A percentile compares a stretch with the other conserved stretches of the same genome.
phyloP scores from a whole-genome alignment of 768 basidiomycete genomes.

The Kwoniella bestiolae region DNA sequence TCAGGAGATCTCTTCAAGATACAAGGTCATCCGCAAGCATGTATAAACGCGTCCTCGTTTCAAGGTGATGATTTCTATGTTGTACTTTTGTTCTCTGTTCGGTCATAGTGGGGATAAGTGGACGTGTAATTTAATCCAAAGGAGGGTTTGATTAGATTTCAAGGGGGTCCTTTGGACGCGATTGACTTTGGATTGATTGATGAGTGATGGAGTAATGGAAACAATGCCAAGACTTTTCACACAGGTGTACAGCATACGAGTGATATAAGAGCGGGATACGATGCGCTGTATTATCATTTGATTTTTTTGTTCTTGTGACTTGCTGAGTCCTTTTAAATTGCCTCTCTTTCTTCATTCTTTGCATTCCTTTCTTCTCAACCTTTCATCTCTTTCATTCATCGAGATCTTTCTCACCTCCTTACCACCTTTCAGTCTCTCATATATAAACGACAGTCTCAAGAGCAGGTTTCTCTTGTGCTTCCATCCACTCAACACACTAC shows the following conservation, averaged over 20 bases:
- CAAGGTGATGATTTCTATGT: too few species aligned
- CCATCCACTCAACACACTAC: background rate
- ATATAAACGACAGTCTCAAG: background rate
- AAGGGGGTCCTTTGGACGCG: background rate
- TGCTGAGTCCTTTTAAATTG: background rate
- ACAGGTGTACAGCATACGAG: background rate
- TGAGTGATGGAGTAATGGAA: too few species aligned
- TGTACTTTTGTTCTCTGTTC: too few species aligned
- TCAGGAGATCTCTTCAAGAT: background rate
- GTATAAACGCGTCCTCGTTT: background rate
- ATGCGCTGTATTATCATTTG: background rate
- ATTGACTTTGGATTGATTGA: background rate
- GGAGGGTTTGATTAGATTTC: background rate
- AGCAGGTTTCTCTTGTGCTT: background rate
- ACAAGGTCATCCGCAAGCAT: too few species aligned
- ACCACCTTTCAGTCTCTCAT: background rate
- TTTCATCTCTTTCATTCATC: background rate
- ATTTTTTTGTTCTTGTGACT: background rate
- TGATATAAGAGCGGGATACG: background rate
- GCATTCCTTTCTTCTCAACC: background rate
- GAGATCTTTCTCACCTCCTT: too few species aligned
- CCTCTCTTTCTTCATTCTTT: background rate
- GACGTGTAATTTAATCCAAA: background rate
- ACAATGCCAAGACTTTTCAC: background rate
- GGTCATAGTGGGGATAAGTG: background rate